Conservation (phyloP, 768 basidiomycete species). For the Mycena albidolilacea region DNA sequence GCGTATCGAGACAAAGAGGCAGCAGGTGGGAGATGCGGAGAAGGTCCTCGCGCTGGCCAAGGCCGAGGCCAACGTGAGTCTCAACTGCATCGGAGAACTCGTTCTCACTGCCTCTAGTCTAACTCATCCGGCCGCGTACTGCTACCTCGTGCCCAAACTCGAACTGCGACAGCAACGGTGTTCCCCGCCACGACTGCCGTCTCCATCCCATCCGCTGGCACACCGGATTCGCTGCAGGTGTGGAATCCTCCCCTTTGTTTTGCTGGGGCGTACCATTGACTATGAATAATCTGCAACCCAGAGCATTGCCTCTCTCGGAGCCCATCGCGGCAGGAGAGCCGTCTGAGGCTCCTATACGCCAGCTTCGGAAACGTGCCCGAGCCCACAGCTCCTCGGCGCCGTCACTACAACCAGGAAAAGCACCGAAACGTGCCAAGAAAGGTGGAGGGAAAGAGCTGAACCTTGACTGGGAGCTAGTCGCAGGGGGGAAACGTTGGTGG, state of each 20-base stretch:
- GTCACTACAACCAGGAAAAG: background rate
- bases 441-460: background rate
- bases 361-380: constrained; percentile 1
- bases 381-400: background rate
- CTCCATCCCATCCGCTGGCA: background rate
- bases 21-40: no score
- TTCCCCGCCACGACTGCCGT: background rate
- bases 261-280: no score
- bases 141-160: background rate
- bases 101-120: no score
- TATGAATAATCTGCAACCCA: no score
- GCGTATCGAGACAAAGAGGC: no score
- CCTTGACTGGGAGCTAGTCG: constrained; percentile 1
- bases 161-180: background rate
- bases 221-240: background rate
- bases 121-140: no score
- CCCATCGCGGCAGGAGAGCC: background rate
- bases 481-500: background rate
- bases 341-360: background rate
- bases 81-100: no score
- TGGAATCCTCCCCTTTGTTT: no score
- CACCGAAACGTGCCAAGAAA: background rate
- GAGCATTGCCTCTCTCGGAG: background rate
- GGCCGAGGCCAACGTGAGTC: no score
- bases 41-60: no score